A percentile compares a stretch with the other conserved stretches of the same genome.
Conservation (phyloP, 345 rosid species). For the Kandelia obovata region DNA sequence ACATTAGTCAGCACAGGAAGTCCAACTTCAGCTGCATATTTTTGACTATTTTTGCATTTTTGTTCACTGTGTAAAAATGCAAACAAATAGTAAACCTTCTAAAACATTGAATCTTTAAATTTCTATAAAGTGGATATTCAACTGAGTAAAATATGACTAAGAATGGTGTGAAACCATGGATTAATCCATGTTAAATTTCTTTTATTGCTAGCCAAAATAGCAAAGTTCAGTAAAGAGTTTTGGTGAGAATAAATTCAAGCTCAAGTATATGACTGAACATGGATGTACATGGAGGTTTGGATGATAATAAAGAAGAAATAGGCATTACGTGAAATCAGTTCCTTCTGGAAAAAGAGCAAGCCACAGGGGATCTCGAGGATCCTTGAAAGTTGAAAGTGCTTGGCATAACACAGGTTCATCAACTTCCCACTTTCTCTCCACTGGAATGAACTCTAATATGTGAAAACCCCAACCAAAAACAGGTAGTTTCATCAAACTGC, state of each 20-base stretch:
- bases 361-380: slow-evolving; percentile 76
- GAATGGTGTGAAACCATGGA: not conserved
- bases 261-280: not conserved
- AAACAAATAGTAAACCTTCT: slow-evolving; percentile 5
- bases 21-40: slow-evolving; percentile 66
- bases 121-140: not conserved
- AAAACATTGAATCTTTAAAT: not conserved
- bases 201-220: not conserved
- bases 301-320: slow-evolving; percentile 20
- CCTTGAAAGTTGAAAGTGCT: slow-evolving; percentile 59
- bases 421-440: slow-evolving; percentile 78
- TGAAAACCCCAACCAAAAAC: slow-evolving; percentile 90
- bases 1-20: slow-evolving; percentile 68
- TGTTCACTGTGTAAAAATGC: slow-evolving; percentile 49
- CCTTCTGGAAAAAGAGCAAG: slow-evolving; percentile 91
- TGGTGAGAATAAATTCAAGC: not conserved
- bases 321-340: slow-evolving; percentile 72
- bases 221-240: no score
- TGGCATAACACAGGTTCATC: slow-evolving; percentile 58
- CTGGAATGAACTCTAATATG: slow-evolving; percentile 73
- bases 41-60: slow-evolving; percentile 59
- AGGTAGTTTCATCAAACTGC: slow-evolving; percentile 77
- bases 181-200: not conserved
- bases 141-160: not conserved
- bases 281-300: slow-evolving; percentile 10